Evolutionary conservation across 208 protist species (phyloP), one percentile per base, ranked within the genome.

Genomic region (Wallacemonas rigidus): DNA sequence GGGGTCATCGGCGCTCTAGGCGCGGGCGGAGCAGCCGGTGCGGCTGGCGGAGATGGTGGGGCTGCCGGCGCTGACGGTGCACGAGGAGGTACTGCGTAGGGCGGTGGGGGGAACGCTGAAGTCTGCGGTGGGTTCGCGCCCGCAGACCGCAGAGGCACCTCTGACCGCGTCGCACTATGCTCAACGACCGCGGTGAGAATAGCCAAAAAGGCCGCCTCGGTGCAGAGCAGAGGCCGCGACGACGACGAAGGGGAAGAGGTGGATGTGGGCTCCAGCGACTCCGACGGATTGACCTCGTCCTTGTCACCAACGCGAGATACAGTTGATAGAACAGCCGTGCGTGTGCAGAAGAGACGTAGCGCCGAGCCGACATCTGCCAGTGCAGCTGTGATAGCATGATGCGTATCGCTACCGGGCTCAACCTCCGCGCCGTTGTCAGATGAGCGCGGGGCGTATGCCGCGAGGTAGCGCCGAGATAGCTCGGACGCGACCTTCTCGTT

Each of bases 401-500:
- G 45, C 45, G 45, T 50, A 12, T 50, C 0, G 45, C 26, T 26
- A 26, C 8, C 45, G 45, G 45, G 8, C 45, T 50, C 45, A 1
- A 12, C 12, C 8, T 50, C 45, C 45, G 6, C 45, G 12, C 26
- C 26, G 26, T 26, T 26, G 26, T 26, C 26, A 53, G 11, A 6
- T 45, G 35, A 38, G 14, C 43, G 11, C 63, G 35, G 51, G 3
- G 9, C 54, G 39, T 39, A 57, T 15, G 26, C 50, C 36, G 9
- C 4, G 6, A 9, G 64, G 14, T 7, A 69, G 47, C 4, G 5
- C 35, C 6, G 3, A 11, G 38, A 6, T 12, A 50, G 45, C 45
- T 50, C 45, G 45, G 45, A 50, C 45, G 64, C 50, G 17, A 69
- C 64, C 8, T 40, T 3, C 45, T n/a, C 26, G 26, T 65, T 65